Evolutionary conservation across 225 moss, liverwort and hornwort genomes (phyloP).

Genomic region (Pseudisothecium myosuroides): DNA sequence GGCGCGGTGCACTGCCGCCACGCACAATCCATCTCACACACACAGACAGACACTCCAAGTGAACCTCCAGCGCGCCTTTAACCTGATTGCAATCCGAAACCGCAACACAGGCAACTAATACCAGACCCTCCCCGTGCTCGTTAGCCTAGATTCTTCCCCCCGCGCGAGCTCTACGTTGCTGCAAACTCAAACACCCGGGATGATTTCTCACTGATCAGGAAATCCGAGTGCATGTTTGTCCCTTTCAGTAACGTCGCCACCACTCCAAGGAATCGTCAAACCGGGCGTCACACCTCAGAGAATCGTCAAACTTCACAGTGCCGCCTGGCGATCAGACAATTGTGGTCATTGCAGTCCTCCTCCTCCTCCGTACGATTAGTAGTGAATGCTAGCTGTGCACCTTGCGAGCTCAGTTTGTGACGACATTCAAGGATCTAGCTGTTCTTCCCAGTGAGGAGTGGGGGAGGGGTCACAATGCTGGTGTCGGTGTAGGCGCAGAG

Average conservation of each 20-base stretch:
- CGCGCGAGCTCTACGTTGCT: background rate
- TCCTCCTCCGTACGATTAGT: background rate
- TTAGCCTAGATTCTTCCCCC: background rate
- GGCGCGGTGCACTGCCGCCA: conserved; percentile 30
- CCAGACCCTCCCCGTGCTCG: background rate
- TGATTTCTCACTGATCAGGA: background rate
- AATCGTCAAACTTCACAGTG: background rate
- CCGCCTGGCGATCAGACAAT: background rate
- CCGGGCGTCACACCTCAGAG: background rate
- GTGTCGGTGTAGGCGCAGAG: background rate
- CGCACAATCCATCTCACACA: background rate
- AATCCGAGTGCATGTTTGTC: conserved; percentile 7
- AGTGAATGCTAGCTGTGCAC: background rate
- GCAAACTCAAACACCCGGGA: background rate
- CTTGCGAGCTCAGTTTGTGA: background rate
- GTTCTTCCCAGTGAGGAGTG: background rate
- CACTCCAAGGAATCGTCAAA: background rate
- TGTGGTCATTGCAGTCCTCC: background rate
- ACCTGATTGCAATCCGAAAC: background rate
- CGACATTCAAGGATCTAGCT: background rate
- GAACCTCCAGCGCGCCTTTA: background rate
- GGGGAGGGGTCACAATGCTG: background rate
- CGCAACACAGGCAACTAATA: background rate
- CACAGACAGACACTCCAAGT: background rate
- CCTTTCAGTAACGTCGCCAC: background rate